Evolutionary conservation across 441 rosid genomes (phyloP), one percentile per base, ranked within the genome.

Genomic region (Populus hybrid): DNA sequence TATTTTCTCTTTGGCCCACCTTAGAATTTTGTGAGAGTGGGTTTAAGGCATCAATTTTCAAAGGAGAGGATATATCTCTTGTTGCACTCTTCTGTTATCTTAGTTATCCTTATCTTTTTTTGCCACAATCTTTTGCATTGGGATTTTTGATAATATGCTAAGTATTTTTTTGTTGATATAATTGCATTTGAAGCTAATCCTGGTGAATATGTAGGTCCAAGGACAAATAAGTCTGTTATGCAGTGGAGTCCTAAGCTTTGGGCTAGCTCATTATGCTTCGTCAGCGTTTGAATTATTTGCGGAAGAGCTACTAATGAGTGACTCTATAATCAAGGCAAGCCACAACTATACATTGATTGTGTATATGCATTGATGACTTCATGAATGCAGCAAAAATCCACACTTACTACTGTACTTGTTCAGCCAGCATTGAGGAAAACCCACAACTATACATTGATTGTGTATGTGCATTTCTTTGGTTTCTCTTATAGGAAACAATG

Each of bases 291-390:
- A 97, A 85, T 78, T 97, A 81, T 85, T 93, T 85, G 98, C 99
- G 6, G 99, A 97, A 88, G 99, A 97, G 82, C 89, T 97, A 78
- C 86, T 97, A 72, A 95, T 97, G 99, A 97, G 99, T 67, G 98
- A 97, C 87, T 93, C 99, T 70, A 82, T 87, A 72, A 89, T 97
- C 82, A 89, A 92, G 98, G 99, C 87, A 79, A 84, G 76, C 53
- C 67, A n/a, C 53, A 75, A 42, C 14, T 26, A 42, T 24, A 26
- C 30, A 12, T 26, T 24, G 16, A n/a, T 65, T 65, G 69, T 24
- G 30, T 68, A 9, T 18, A 19, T 34, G 18, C 57, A 19, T 23
- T 24, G 9, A 67, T 67, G 70, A 32, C 10, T 68, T 34, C 2
- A 19, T 8, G 24, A 68, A 68, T 10, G 23, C 9, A 9, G 66